Evolutionary conservation across 2,329 filamentous ascomycete species (phyloP).

Genomic region (Davidsoniella neocaledoniae): DNA sequence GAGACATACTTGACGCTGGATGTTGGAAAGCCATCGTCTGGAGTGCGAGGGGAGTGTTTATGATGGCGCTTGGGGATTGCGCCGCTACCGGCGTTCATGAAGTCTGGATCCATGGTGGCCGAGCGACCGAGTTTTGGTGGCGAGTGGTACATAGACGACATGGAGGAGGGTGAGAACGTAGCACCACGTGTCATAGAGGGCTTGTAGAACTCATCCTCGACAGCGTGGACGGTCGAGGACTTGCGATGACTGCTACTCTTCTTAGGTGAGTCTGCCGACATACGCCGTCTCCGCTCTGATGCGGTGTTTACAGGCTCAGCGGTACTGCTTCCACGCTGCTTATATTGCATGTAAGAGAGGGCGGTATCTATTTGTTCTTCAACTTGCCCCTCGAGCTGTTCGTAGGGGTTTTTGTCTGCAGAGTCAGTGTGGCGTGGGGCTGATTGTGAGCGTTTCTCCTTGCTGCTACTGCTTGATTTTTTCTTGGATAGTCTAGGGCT

Average conservation of each 20-base stretch:
- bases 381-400: not conserved
- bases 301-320: not conserved
- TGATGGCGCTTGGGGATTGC: not conserved
- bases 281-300: not conserved
- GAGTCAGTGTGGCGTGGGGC: not conserved
- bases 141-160: not conserved
- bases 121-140: not conserved
- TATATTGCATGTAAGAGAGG: not conserved
- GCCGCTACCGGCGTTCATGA: not conserved
- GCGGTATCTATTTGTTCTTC: not conserved
- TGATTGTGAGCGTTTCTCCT: not conserved
- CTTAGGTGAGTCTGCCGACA: constrained; percentile 4
- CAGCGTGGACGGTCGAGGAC: not conserved
- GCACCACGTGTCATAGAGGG: not conserved
- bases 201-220: not conserved
- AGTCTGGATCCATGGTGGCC: not conserved
- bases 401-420: not conserved
- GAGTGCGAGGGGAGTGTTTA: not conserved
- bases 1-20: no score
- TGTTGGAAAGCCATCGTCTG: not conserved
- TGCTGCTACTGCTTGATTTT: constrained; percentile 1
- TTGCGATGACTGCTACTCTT: constrained; percentile 1
- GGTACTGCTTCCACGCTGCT: not conserved
- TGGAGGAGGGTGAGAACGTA: not conserved
- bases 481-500: not conserved